A percentile compares a stretch with the other conserved stretches of the same genome.
phyloP scores from a whole-genome alignment of 257 asterid species.

The Fraxinus quadrangulata region DNA sequence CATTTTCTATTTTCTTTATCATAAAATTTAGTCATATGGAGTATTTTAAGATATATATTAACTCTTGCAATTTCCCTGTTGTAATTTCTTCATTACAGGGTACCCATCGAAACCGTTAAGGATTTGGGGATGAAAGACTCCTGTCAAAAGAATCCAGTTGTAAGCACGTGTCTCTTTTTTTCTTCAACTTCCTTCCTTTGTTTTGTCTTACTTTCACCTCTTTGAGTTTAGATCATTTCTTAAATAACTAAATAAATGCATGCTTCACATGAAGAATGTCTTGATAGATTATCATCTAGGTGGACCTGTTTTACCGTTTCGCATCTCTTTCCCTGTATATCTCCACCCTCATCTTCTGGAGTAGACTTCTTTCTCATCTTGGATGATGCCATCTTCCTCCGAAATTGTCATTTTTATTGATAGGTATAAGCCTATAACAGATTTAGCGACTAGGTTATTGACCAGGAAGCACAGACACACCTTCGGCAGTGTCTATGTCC shows the following conservation, averaged over 20 bases:
- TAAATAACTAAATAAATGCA: constrained; percentile 6
- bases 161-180: constrained; percentile 36
- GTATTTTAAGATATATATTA: not conserved
- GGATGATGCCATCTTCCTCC: not conserved
- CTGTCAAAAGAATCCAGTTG: constrained; percentile 35
- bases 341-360: not conserved
- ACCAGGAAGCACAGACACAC: not conserved
- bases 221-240: constrained; percentile 11
- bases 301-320: not conserved
- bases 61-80: constrained; percentile 1
- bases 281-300: not conserved
- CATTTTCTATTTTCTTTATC: not conserved
- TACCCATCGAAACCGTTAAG: constrained; percentile 38
- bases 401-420: not conserved
- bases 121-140: constrained; percentile 32
- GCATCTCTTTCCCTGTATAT: not conserved
- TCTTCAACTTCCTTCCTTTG: constrained; percentile 6
- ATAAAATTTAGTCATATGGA: not conserved
- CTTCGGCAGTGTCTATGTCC: not conserved
- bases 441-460: not conserved
- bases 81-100: constrained; percentile 35
- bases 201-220: not conserved
- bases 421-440: not conserved
- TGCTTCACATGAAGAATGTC: not conserved
- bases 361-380: not conserved